phyloP scores from a whole-genome alignment of 495 filamentous ascomycete species.

The Daldinia childiae region DNA sequence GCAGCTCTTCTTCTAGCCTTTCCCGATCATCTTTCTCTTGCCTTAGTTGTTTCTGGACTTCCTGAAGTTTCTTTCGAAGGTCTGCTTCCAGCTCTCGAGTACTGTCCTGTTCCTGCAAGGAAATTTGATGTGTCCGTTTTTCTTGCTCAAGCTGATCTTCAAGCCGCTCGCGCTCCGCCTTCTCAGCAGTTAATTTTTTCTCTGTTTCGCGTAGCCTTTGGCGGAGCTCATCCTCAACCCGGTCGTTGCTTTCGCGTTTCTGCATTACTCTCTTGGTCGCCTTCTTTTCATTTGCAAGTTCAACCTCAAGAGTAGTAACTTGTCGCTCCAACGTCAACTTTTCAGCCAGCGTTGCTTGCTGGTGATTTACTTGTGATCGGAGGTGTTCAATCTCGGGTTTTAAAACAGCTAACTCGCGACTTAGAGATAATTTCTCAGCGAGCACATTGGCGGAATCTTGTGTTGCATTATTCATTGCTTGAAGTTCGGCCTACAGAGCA shows the following conservation, averaged over 20 bases:
- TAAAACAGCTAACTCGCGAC: slow-evolving; percentile 73
- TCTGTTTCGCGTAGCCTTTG: slow-evolving; percentile 58
- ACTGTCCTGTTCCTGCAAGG: slow-evolving; percentile 37
- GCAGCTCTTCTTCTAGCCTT: slow-evolving; percentile 49
- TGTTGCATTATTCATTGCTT: slow-evolving; percentile 66
- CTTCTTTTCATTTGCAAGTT: slow-evolving; percentile 81
- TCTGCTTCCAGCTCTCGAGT: slow-evolving; percentile 43
- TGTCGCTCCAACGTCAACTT: slow-evolving; percentile 80
- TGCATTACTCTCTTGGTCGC: slow-evolving; percentile 67
- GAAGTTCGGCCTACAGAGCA: slow-evolving; percentile 69
- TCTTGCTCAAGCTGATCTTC: slow-evolving; percentile 49
- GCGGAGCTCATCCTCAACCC: slow-evolving; percentile 58
- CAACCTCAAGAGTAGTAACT: slow-evolving; percentile 76
- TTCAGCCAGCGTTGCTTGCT: slow-evolving; percentile 73
- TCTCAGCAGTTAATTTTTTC: slow-evolving; percentile 64
- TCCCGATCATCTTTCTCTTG: slow-evolving; percentile 51
- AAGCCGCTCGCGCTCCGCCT: slow-evolving; percentile 50
- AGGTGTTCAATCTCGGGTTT: slow-evolving; percentile 84
- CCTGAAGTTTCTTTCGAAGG: slow-evolving; percentile 47
- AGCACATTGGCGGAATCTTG: slow-evolving; percentile 75
- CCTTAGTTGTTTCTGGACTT: slow-evolving; percentile 43
- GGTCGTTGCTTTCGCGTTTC: slow-evolving; percentile 56
- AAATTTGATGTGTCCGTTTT: slow-evolving; percentile 38
- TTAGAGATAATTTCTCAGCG: slow-evolving; percentile 78
- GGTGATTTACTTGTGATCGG: slow-evolving; percentile 70